A percentile compares a stretch with the other conserved stretches of the same genome.
Conservation (phyloP, 2,329 filamentous ascomycete genomes). For the Zasmidium cellare region DNA sequence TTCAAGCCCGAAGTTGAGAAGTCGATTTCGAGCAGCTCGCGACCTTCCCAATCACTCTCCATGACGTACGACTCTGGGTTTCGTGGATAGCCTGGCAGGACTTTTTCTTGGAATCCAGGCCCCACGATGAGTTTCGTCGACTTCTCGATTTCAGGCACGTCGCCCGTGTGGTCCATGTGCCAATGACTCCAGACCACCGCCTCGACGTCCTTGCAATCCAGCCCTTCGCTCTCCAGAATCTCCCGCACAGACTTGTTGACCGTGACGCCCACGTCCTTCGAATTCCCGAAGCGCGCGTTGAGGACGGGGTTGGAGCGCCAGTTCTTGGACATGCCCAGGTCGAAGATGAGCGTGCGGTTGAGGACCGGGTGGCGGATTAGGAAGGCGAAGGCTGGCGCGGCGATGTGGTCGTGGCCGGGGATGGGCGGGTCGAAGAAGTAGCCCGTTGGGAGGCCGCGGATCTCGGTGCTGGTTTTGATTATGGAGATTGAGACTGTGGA, state of each 20-base stretch:
- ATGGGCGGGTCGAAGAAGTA: constrained; percentile 37
- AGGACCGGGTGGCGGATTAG: constrained; percentile 42
- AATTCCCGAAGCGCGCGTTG: constrained; percentile 6
- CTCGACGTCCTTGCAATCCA: constrained; percentile 6
- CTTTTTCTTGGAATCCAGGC: constrained; percentile 48
- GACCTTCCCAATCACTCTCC: constrained; percentile 17
- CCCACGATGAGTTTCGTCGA: constrained; percentile 53
- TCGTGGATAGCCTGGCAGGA: constrained; percentile 50
- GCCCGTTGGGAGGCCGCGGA: constrained; percentile 14
- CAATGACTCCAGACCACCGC: constrained; percentile 39
- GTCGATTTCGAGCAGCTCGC: constrained; percentile 36
- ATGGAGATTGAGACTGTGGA: constrained; percentile 33
- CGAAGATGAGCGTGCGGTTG: constrained; percentile 38
- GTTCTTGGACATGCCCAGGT: constrained; percentile 48
- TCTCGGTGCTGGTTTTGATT: constrained; percentile 28
- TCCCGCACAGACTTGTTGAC: constrained; percentile 34
- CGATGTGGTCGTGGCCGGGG: constrained; percentile 34
- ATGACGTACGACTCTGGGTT: constrained; percentile 12
- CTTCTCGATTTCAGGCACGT: constrained; percentile 48
- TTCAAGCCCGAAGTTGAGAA: constrained; percentile 32
- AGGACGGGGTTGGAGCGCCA: constrained; percentile 12
- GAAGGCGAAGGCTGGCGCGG: constrained; percentile 45
- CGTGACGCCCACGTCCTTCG: constrained; percentile 31
- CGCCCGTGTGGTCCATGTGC: constrained; percentile 54
- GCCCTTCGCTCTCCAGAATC: constrained; percentile 8